Evolutionary conservation across 176 grass and related monocot species (phyloP).

Genomic region (Triticum aestivum): IWGSC_CS_RefSeq_v2.1 NC_057802.1:26202130-26202629

Average conservation of each 20-base stretch:
- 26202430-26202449: background rate
- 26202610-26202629: no score
- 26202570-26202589: background rate
- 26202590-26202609: no score
- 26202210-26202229: constrained; percentile 51
- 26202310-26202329: background rate
- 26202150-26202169: constrained; percentile 36
- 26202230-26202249: constrained; percentile 66
- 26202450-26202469: background rate
- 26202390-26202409: background rate
- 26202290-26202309: background rate
- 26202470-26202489: background rate
- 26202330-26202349: background rate
- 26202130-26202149: constrained; percentile 30
- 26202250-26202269: constrained; percentile 19
- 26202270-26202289: background rate
- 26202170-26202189: constrained; percentile 31
- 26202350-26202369: background rate
- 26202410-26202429: background rate
- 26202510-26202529: background rate
- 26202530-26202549: background rate
- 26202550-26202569: background rate
- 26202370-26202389: background rate
- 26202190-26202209: constrained; percentile 37
- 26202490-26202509: background rate